Percentiles rank a stretch among this genome's conserved stretches.
Conservation (phyloP, 345 rosid genomes). For the Citrus reticulata region DNA sequence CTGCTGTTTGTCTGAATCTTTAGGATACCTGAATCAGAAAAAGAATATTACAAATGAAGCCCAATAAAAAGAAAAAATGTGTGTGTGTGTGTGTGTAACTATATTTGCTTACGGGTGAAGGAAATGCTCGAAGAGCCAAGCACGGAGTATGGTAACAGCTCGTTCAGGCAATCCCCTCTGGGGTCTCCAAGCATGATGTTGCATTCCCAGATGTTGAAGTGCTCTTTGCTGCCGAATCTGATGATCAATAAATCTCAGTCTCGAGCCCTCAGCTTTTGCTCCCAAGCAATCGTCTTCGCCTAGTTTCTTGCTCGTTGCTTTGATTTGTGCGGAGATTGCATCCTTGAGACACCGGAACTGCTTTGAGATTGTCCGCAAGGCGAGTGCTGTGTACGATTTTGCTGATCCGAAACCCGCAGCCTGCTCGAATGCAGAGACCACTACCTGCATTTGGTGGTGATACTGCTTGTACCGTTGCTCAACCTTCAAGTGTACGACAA, state of each 20-base stretch:
- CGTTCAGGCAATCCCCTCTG: conserved; percentile 85
- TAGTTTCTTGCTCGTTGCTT: conserved; percentile 44
- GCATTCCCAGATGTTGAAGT: conserved; percentile 53
- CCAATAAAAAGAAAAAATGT: background rate
- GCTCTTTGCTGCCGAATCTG: conserved; percentile 52
- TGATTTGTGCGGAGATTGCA: conserved; percentile 55
- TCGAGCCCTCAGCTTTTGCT: conserved; percentile 40
- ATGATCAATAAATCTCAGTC: conserved; percentile 46
- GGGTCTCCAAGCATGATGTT: conserved; percentile 68
- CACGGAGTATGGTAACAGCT: conserved; percentile 67
- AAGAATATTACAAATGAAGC: background rate
- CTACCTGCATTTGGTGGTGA: conserved; percentile 63
- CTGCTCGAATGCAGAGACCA: conserved; percentile 58
- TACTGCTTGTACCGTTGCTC: conserved; percentile 72
- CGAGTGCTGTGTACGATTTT: conserved; percentile 59
- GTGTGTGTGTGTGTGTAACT: no score
- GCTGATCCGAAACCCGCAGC: conserved; percentile 61
- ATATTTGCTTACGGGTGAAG: conserved; percentile 68
- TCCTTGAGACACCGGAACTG: conserved; percentile 71
- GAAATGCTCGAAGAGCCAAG: conserved; percentile 89
- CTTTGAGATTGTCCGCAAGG: conserved; percentile 67
- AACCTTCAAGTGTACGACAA: conserved; percentile 33
- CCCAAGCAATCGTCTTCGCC: conserved; percentile 58
- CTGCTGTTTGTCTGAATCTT: conserved; percentile 72
- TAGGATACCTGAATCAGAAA: conserved; percentile 51